phyloP scores from a whole-genome alignment of 1,139 yeast species.

The Taiozyma sp. region DNA sequence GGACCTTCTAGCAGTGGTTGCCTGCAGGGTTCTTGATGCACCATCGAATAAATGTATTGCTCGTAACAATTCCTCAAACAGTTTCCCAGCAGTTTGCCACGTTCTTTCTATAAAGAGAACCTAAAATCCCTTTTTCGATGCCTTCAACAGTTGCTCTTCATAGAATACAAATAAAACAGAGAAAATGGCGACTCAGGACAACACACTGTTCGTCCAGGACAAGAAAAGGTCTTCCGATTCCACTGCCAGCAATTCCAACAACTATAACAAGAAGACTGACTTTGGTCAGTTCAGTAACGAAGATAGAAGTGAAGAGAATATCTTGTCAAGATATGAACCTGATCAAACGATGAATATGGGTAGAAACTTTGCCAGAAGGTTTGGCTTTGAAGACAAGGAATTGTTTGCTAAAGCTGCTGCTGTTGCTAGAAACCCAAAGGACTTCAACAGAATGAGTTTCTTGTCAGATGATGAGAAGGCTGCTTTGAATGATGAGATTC shows the following conservation, averaged over 20 bases:
- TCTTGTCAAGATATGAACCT: conserved; percentile 54
- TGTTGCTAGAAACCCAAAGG: conserved; percentile 59
- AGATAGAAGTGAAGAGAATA: conserved; percentile 30
- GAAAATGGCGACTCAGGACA: not conserved
- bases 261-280: not conserved
- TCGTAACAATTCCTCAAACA: not conserved
- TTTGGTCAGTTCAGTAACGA: not conserved
- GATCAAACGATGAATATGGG: conserved; percentile 67
- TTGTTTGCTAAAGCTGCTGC: conserved; percentile 70
- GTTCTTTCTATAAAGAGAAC: not conserved
- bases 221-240: not conserved
- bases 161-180: no score
- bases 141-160: no score
- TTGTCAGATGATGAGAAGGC: conserved; percentile 52
- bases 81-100: not conserved
- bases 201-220: not conserved
- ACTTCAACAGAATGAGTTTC: conserved; percentile 52
- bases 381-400: conserved; percentile 54
- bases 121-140: not conserved
- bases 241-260: not conserved
- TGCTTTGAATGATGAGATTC: conserved; percentile 44
- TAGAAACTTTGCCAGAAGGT: conserved; percentile 53
- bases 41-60: not conserved
- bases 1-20: no score
- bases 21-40: not conserved